These are phyloP conservation scores for Cichorium intybus DNA, from an alignment of 140 eudicot species.

Conservation along the genomic window DNA sequence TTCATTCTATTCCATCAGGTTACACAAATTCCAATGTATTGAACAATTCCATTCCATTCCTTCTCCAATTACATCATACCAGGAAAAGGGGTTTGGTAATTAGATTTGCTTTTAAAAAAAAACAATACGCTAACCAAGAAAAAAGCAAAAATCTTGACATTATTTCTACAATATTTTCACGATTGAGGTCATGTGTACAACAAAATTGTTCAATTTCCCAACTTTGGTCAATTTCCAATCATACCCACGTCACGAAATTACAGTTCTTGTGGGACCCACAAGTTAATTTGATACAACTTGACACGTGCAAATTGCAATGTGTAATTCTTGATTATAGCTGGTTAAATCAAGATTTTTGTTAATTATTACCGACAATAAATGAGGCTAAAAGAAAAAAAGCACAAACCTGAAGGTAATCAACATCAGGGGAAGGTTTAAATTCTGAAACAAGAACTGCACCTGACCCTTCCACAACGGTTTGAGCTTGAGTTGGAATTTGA, in stretches of 20 bases:
- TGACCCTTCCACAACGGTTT: conserved; percentile 68
- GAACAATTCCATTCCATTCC: neutral
- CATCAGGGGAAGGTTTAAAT: conserved; percentile 79
- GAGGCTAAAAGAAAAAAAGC: neutral
- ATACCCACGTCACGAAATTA: neutral
- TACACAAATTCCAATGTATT: neutral
- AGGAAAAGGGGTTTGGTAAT: neutral
- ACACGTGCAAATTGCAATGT: neutral
- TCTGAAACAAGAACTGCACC: conserved; percentile 63
- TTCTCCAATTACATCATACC: neutral
- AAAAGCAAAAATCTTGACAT: neutral
- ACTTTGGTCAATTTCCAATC: neutral
- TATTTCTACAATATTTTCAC: neutral
- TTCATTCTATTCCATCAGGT: neutral
- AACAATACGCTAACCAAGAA: neutral
- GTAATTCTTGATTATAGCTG: neutral
- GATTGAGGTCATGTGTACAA: neutral
- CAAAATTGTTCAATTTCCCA: neutral
- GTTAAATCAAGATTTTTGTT: neutral
- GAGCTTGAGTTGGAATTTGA: conserved; percentile 75
- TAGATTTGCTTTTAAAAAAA: neutral
- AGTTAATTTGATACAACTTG: neutral
- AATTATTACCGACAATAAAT: neutral
- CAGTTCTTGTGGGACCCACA: too few species aligned
- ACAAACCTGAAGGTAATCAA: conserved; percentile 87